Percentiles rank a stretch among this genome's conserved stretches.
Conservation (phyloP, 2,329 filamentous ascomycete genomes). For the Metarhizium guizhouense region DNA sequence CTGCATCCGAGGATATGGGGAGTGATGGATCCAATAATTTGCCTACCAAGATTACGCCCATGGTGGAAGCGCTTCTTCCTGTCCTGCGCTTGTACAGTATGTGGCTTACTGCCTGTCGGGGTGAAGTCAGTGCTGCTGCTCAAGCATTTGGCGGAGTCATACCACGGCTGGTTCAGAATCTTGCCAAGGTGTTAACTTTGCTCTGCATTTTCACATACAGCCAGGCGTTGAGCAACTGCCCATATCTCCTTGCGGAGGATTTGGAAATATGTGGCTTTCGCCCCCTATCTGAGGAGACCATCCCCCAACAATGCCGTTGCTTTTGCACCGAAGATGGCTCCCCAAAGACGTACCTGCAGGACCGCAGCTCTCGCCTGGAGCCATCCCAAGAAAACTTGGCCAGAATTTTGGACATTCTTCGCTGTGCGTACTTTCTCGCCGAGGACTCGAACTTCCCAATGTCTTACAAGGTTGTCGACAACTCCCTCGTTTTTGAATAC, state of each 20-base stretch:
- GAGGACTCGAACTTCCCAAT: slow-evolving; percentile 32
- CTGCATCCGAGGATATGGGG: slow-evolving; percentile 11
- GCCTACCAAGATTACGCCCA: slow-evolving; percentile 21
- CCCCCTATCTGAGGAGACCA: slow-evolving; percentile 28
- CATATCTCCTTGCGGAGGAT: slow-evolving; percentile 45
- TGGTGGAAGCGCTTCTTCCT: slow-evolving; percentile 36
- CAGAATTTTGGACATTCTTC: slow-evolving; percentile 39
- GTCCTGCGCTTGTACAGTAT: slow-evolving; percentile 44
- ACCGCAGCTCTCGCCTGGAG: slow-evolving; percentile 21
- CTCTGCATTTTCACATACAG: slow-evolving; percentile 36
- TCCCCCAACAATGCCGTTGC: slow-evolving; percentile 31
- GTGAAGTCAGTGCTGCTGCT: slow-evolving; percentile 36
- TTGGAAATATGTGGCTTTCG: slow-evolving; percentile 34
- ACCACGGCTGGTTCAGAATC: slow-evolving; percentile 35
- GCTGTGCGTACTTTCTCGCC: slow-evolving; percentile 38
- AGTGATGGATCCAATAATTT: slow-evolving; percentile 15
- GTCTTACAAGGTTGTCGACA: slow-evolving; percentile 16
- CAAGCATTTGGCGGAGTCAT: slow-evolving; percentile 35
- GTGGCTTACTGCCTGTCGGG: slow-evolving; percentile 40
- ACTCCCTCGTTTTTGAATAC: slow-evolving; percentile 25
- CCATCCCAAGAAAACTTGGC: slow-evolving; percentile 31
- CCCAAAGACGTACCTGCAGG: slow-evolving; percentile 30
- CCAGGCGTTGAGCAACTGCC: slow-evolving; percentile 27
- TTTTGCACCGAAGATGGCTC: slow-evolving; percentile 24
- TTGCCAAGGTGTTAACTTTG: slow-evolving; percentile 38